phyloP scores from a whole-genome alignment of 306 rosid genomes.

The Corylus americana region DNA sequence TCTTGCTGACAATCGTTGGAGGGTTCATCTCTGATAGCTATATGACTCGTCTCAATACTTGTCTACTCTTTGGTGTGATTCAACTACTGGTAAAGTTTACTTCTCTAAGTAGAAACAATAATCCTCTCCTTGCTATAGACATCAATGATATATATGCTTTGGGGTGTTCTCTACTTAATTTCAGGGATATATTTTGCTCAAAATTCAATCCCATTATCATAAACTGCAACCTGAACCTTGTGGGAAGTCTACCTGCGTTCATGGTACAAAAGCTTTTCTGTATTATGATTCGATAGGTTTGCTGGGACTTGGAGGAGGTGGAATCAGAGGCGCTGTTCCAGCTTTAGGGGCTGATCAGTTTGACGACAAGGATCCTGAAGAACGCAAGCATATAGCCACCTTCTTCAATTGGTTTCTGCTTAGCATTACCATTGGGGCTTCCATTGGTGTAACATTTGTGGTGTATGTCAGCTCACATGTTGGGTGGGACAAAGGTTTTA shows the following conservation, averaged over 20 bases:
- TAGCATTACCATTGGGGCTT: conserved; percentile 46
- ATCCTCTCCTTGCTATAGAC: not conserved
- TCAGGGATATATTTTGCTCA: conserved; percentile 50
- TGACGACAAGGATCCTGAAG: conserved; percentile 42
- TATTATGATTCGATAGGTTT: conserved; percentile 48
- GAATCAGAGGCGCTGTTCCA: conserved; percentile 57
- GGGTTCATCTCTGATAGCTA: conserved; percentile 64
- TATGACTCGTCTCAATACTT: conserved; percentile 55
- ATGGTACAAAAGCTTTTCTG: conserved; percentile 44
- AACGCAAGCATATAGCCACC: conserved; percentile 37
- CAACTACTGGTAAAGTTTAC: conserved; percentile 43
- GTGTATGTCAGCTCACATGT: conserved; percentile 43
- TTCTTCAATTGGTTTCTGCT: conserved; percentile 65
- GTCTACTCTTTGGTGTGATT: conserved; percentile 47
- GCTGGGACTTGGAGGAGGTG: conserved; percentile 61
- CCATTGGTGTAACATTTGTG: conserved; percentile 51
- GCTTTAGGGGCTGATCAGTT: conserved; percentile 64
- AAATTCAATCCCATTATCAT: conserved; percentile 44
- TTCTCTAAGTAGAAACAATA: not conserved
- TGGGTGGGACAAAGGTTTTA: conserved; percentile 48
- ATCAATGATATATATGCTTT: not conserved
- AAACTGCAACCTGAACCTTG: conserved; percentile 53
- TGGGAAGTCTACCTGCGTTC: conserved; percentile 38
- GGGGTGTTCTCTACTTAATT: conserved; percentile 13
- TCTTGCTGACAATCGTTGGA: conserved; percentile 53